phyloP scores from a whole-genome alignment of 2,329 filamentous ascomycete species.

The Monilinia aucupariae region DNA sequence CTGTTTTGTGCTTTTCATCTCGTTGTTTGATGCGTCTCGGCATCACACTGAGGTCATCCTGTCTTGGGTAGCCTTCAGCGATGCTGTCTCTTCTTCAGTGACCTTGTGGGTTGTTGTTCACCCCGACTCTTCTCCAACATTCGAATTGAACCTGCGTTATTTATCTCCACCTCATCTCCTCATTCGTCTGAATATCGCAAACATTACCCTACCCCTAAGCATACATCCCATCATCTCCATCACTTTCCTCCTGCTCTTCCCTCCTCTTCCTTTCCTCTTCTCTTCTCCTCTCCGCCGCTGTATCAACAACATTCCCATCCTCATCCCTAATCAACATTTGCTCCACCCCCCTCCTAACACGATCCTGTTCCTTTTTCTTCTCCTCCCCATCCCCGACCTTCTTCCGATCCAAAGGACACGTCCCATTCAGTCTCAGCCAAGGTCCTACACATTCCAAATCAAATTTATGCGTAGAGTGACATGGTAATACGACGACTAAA shows the following conservation, averaged over 20 bases:
- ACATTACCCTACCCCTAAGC: conserved; percentile 28
- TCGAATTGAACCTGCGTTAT: not conserved
- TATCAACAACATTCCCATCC: conserved; percentile 39
- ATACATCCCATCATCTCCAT: conserved; percentile 48
- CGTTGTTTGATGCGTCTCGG: not conserved
- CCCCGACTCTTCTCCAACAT: not conserved
- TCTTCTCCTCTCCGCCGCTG: not conserved
- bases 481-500: conserved; percentile 60
- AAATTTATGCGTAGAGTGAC: conserved; percentile 52
- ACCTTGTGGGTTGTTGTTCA: not conserved
- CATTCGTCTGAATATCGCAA: not conserved
- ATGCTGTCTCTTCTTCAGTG: not conserved
- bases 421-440: conserved; percentile 60
- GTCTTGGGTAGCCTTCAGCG: not conserved
- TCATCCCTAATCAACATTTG: conserved; percentile 28
- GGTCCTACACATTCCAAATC: conserved; percentile 64
- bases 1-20: not conserved
- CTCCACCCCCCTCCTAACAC: conserved; percentile 44
- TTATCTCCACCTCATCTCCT: not conserved
- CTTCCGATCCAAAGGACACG: conserved; percentile 57
- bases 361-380: conserved; percentile 21
- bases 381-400: conserved; percentile 41
- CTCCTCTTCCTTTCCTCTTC: conserved; percentile 1
- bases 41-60: not conserved
- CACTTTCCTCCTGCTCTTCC: conserved; percentile 43